Evolutionary conservation across 495 filamentous ascomycete genomes (phyloP), one percentile per base, ranked within the genome.

Genomic region (Hyphodiscus hymeniophilus): DNA sequence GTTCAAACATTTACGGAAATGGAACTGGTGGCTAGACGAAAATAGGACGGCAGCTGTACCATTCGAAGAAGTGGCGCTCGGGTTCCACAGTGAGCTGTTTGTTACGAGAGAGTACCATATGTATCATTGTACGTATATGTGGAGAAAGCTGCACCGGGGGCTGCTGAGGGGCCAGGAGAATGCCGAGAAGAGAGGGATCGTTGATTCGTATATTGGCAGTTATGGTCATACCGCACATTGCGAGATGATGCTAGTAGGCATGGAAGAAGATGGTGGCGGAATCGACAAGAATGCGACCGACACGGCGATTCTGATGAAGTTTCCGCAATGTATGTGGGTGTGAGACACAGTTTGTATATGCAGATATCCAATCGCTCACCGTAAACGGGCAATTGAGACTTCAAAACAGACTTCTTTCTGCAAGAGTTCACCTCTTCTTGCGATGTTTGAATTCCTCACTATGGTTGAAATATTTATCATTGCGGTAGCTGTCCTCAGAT

Each of bases 61-160:
- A 31, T 31, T 31, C 7, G 17, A 43, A 24, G 40, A 43, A 28
- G 40, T 43, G 3, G 7, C 40, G 11, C 13, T 7, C 12, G 40
- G 40, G 28, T 18, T n/a, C 2, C 21, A 43, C 17, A 17, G 10
- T 15, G 40, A 43, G 15, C 40, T 43, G 3, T 43, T 24, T 17
- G 40, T 43, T 17, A 43, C 40, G 24, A 43, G 40, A 16, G 40
- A 43, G 28, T 43, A 43, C 12, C 40, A 26, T 22, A 43, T 43
- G 40, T 43, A 43, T 43, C 40, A 43, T 24, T 43, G 40, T 17
- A 43, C 40, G 24, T 43, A 43, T 17, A 43, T 43, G 40, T 23
- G 40, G 40, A 43, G 40, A 28, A 43, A 43, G 24, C 24, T 43
- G 40, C 40, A 43, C 28, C 21, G 24, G 22, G 16, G 40, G 22